Evolutionary conservation across 2,329 filamentous ascomycete genomes (phyloP).

Genomic region (Arachnomyces sp.): DNA sequence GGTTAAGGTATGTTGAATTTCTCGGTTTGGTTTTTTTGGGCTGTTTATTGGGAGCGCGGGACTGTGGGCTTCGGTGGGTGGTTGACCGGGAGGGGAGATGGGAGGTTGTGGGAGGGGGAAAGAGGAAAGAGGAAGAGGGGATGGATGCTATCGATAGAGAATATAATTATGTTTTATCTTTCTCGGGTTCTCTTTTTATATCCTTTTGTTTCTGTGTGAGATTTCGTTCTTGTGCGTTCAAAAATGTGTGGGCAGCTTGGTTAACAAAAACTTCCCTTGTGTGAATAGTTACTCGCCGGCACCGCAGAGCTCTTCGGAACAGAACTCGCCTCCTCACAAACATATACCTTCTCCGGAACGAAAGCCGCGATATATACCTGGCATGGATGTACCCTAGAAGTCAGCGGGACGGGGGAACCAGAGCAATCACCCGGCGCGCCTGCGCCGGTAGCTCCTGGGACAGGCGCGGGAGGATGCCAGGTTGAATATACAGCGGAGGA

Average conservation of each 20-base stretch:
- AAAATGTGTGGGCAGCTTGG: no score
- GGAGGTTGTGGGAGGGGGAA: background rate
- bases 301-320: conserved; percentile 92
- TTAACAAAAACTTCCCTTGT: conserved; percentile 34
- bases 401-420: conserved; percentile 51
- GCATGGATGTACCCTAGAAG: conserved; percentile 79
- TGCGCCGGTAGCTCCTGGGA: conserved; percentile 17
- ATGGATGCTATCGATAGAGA: conserved; percentile 2
- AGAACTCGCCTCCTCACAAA: conserved; percentile 72
- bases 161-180: background rate
- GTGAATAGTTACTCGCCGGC: conserved; percentile 63
- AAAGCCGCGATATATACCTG: conserved; percentile 89
- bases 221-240: background rate
- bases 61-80: no score
- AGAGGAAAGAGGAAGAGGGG: background rate
- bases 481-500: conserved; percentile 65
- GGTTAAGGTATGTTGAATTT: conserved; percentile 39
- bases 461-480: conserved; percentile 52
- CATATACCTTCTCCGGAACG: conserved; percentile 70
- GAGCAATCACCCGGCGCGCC: conserved; percentile 20
- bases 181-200: no score
- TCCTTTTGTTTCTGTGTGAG: conserved; percentile 4
- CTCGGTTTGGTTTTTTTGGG: background rate
- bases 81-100: no score
- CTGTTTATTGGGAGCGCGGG: background rate